phyloP scores from a whole-genome alignment of 257 asterid species.

The Solanum raphanifolium region DNA sequence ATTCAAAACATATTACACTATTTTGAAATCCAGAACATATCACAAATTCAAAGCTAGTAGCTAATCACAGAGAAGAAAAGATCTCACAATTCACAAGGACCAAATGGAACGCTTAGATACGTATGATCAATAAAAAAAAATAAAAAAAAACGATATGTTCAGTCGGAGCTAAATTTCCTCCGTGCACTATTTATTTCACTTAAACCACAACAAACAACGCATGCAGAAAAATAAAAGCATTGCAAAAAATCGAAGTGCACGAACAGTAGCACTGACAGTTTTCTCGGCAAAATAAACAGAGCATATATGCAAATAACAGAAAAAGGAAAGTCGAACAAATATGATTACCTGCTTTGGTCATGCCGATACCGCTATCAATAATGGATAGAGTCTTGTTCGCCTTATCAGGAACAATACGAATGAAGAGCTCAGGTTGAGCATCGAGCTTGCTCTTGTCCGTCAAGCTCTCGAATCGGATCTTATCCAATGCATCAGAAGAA shows the following conservation, averaged over 20 bases:
- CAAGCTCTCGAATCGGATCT: constrained; percentile 67
- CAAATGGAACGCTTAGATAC: neutral
- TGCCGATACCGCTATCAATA: constrained; percentile 72
- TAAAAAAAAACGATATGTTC: no score
- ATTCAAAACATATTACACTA: neutral
- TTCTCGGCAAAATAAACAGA: neutral
- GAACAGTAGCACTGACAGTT: neutral
- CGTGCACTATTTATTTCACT: neutral
- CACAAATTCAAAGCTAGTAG: neutral
- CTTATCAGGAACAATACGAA: constrained; percentile 64
- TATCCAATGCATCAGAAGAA: constrained; percentile 72
- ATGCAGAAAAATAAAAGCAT: neutral
- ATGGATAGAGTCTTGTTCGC: constrained; percentile 61
- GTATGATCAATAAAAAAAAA: neutral
- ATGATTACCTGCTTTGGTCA: constrained; percentile 75
- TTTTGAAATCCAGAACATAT: neutral
- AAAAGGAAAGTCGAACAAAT: neutral
- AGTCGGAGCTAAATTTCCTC: neutral
- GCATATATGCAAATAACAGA: neutral
- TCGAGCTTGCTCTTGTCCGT: constrained; percentile 77
- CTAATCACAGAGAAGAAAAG: neutral
- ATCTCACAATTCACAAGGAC: neutral
- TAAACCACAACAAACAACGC: neutral
- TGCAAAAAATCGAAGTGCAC: neutral
- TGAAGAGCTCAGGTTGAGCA: constrained; percentile 72